phyloP scores from a whole-genome alignment of 495 filamentous ascomycete genomes.

The Sphaerosporella brunnea region DNA sequence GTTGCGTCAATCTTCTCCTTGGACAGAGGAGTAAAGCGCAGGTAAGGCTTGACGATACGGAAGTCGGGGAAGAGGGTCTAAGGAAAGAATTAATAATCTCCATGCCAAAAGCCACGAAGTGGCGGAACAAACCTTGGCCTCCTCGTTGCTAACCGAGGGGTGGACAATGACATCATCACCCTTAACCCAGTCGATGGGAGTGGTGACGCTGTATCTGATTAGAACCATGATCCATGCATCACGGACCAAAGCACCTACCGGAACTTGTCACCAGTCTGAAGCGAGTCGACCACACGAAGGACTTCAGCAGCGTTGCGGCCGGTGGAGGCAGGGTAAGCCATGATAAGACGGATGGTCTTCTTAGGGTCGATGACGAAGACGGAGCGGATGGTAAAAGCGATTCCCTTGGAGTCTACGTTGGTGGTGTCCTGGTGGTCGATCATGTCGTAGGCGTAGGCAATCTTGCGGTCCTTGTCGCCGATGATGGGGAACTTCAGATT shows the following conservation, averaged over 20 bases:
- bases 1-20: constrained; percentile 33
- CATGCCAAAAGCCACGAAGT: neutral
- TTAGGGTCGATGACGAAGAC: constrained; percentile 98
- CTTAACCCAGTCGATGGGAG: constrained; percentile 70
- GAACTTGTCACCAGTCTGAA: constrained; percentile 95
- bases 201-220: constrained; percentile 69
- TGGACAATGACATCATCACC: constrained; percentile 93
- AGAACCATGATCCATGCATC: no score
- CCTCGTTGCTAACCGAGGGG: constrained; percentile 66
- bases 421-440: constrained; percentile 67
- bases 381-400: constrained; percentile 95
- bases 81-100: neutral
- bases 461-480: constrained; percentile 85
- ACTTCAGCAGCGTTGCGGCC: constrained; percentile 95
- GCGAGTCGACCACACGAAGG: constrained; percentile 82
- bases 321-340: constrained; percentile 92
- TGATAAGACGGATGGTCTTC: constrained; percentile 91
- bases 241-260: no score
- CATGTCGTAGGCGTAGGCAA: constrained; percentile 91
- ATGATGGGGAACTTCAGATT: constrained; percentile 88
- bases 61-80: constrained; percentile 71
- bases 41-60: constrained; percentile 86
- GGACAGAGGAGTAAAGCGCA: constrained; percentile 50
- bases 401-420: constrained; percentile 89
- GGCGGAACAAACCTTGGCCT: constrained; percentile 40